Evolutionary conservation across 192 early-diverging fungal species (phyloP), one percentile per base, ranked within the genome.

Genomic region (Lobosporangium transversale): DNA sequence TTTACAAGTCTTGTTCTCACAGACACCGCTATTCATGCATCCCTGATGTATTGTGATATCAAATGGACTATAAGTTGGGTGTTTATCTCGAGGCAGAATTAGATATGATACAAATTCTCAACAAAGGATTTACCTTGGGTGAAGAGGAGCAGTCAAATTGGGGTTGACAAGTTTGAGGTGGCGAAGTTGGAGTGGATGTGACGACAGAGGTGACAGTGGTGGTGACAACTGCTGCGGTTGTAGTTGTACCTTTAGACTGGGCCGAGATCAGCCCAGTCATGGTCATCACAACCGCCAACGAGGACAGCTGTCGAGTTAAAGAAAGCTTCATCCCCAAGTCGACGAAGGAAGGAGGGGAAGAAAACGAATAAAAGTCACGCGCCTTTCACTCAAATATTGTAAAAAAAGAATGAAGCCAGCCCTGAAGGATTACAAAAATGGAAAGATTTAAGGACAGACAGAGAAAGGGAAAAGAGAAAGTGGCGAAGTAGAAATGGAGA

Each of bases 91-190:
- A n/a, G n/a, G n/a, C n/a, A n/a, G n/a, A n/a, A n/a, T n/a, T n/a
- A n/a, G n/a, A n/a, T n/a, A n/a, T n/a, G n/a, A n/a, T n/a, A n/a
- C n/a, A n/a, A n/a, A n/a, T n/a, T n/a, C n/a, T n/a, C n/a, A n/a
- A n/a, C n/a, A n/a, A n/a, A n/a, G n/a, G n/a, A n/a, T n/a, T n/a
- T 76, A 76, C 73, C 73, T 66, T 66, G 9, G 64, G 71, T 15
- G 51, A 56, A 35, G 53, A 30, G 0, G 73, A 67, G 40, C 73
- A 76, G 30, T 76, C 73, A 45, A 57, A 76, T 12, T 40, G 23
- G 21, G 73, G 53, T 27, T 62, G 58, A 27, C 73, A 76, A 12
- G 56, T 43, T 20, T 44, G 63, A 0, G 31, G 40, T 17, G 71
- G 43, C 21, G 64, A n/a, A 23, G 43, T 49, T 15, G 71, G 42